Percentiles rank a stretch among this genome's conserved stretches.
Conservation (phyloP, 768 basidiomycete genomes). For the Hypholoma fasciculare region DNA sequence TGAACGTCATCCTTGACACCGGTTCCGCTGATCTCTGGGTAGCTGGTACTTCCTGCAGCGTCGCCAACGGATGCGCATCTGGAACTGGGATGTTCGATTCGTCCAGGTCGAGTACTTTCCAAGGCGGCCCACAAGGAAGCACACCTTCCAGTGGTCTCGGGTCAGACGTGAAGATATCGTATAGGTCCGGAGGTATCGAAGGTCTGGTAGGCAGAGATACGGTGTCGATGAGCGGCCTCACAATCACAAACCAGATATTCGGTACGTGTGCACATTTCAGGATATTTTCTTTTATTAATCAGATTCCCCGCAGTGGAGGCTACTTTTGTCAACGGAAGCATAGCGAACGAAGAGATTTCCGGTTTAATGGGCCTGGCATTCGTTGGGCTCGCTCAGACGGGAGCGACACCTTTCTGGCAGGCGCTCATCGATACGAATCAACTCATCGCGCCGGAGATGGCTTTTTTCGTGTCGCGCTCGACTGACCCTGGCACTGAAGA, state of each 20-base stretch:
- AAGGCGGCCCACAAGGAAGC: neutral
- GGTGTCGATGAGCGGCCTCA: slow-evolving; percentile 66
- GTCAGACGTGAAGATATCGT: slow-evolving; percentile 31
- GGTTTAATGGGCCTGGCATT: slow-evolving; percentile 82
- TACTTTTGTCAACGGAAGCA: slow-evolving; percentile 37
- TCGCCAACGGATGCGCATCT: slow-evolving; percentile 30
- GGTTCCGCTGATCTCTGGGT: slow-evolving; percentile 94
- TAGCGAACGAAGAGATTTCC: slow-evolving; percentile 51
- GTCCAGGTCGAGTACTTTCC: slow-evolving; percentile 19
- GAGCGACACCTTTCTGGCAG: slow-evolving; percentile 65
- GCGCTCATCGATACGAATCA: slow-evolving; percentile 36
- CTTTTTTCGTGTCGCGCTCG: slow-evolving; percentile 61
- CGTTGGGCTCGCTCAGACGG: slow-evolving; percentile 51
- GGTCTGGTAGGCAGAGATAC: slow-evolving; percentile 60
- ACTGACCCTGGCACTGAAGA: slow-evolving; percentile 28
- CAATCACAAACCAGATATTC: slow-evolving; percentile 53
- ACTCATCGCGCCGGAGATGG: slow-evolving; percentile 53
- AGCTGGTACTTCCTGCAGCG: slow-evolving; percentile 45
- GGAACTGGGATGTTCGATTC: slow-evolving; percentile 43
- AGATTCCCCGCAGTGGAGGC: slow-evolving; percentile 52
- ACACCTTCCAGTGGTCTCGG: neutral
- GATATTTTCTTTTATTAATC: too few relatives aligned
- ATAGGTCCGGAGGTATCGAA: slow-evolving; percentile 69
- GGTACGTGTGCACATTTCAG: slow-evolving; percentile 31
- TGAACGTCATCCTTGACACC: slow-evolving; percentile 86